phyloP scores from a whole-genome alignment of 1,284 basidiomycete species.

The Puccinia sorghi region DNA sequence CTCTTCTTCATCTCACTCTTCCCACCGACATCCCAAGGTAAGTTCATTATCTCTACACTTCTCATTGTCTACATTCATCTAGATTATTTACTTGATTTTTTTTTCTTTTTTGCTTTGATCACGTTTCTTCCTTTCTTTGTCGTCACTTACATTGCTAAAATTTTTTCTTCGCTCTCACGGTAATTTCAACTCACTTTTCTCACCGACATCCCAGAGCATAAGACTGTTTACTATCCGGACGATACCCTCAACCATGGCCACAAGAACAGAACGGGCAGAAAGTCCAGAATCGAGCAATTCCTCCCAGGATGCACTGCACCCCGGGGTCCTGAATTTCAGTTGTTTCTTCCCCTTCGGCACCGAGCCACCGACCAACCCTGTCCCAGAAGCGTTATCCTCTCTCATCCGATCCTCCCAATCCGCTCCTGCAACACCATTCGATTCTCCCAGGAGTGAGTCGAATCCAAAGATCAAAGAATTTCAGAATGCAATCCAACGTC shows the following conservation, averaged over 20 bases:
- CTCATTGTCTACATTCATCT: no score
- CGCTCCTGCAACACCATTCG: neutral
- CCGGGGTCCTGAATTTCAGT: neutral
- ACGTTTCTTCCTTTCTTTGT: no score
- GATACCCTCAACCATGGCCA: neutral
- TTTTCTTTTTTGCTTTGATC: no score
- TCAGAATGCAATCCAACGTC: no score
- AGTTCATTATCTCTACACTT: no score
- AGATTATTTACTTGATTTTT: no score
- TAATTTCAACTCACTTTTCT: neutral
- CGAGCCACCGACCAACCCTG: neutral
- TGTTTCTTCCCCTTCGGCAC: neutral
- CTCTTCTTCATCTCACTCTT: no score
- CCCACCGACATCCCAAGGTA: no score
- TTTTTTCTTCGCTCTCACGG: no score
- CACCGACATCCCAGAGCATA: no score
- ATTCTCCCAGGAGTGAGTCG: neutral
- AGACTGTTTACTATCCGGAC: no score
- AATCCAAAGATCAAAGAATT: neutral
- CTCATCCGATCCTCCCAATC: neutral
- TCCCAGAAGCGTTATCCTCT: neutral
- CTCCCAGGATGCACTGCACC: neutral
- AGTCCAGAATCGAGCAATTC: neutral
- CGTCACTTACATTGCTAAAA: no score
- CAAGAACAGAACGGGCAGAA: neutral